Percentiles rank a stretch among this genome's conserved stretches.
Evolutionary conservation across 1,139 yeast genomes (phyloP).

Genomic region (Yamadazyma conglobata): DNA sequence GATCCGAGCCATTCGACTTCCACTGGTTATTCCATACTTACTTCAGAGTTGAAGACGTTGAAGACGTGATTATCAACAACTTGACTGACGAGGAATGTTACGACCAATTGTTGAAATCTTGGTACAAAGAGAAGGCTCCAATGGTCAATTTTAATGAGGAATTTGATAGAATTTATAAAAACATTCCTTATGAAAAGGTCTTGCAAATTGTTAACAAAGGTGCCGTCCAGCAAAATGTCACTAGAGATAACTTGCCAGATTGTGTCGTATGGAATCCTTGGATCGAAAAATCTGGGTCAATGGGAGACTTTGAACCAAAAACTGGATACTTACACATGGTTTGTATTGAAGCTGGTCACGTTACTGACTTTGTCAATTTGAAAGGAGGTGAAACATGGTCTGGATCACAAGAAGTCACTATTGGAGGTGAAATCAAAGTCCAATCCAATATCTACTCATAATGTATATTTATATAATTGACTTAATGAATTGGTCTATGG

Average conservation of each 20-base stretch:
- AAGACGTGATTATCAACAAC: constrained; percentile 72
- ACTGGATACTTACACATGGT: constrained; percentile 81
- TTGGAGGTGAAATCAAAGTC: constrained; percentile 44
- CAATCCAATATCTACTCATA: constrained; percentile 36
- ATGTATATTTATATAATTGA: no score
- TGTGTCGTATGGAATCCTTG: constrained; percentile 99
- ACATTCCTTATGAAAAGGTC: constrained; percentile 50
- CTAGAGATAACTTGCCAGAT: constrained; percentile 71
- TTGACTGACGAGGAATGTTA: constrained; percentile 65
- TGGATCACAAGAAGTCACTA: constrained; percentile 33
- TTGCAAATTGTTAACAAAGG: constrained; percentile 69
- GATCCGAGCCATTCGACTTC: constrained; percentile 65
- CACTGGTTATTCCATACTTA: constrained; percentile 97
- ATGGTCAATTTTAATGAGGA: constrained; percentile 74
- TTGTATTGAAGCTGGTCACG: constrained; percentile 93
- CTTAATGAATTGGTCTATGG: no score
- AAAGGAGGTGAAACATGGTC: constrained; percentile 69
- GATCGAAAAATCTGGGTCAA: constrained; percentile 71
- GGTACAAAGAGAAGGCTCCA: constrained; percentile 69
- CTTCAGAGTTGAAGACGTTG: constrained; percentile 68
- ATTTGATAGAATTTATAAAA: constrained; percentile 77
- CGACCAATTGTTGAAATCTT: constrained; percentile 67
- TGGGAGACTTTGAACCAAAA: constrained; percentile 88
- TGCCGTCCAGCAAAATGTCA: constrained; percentile 61
- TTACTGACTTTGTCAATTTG: constrained; percentile 60